Percentiles rank a stretch among this genome's conserved stretches.
These are phyloP conservation scores for Hevea brasiliensis DNA, from an alignment of 345 rosid genomes.

Conservation along the genomic window DNA sequence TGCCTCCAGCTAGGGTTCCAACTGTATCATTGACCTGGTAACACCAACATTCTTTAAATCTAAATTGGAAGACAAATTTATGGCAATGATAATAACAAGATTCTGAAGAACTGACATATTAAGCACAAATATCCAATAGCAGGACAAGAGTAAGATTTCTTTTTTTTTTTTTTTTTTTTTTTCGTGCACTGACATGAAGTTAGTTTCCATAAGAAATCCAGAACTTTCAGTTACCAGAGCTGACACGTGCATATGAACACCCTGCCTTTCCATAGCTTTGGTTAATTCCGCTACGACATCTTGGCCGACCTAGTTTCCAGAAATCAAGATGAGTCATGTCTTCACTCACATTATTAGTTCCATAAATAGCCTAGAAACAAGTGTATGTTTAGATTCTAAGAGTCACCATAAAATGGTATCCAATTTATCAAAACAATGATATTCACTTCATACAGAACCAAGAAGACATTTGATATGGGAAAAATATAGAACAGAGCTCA, in stretches of 20 bases:
- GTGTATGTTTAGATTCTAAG: neutral
- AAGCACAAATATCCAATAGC: neutral
- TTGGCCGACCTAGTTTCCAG: constrained; percentile 62
- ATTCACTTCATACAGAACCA: neutral
- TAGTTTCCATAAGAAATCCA: neutral
- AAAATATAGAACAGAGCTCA: neutral
- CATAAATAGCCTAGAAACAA: neutral
- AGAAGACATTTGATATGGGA: neutral
- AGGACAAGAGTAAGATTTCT: neutral
- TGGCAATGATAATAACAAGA: too few relatives aligned
- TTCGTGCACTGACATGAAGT: neutral
- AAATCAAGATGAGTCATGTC: neutral
- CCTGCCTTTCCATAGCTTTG: constrained; percentile 68
- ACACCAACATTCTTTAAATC: constrained; percentile 10
- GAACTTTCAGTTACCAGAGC: constrained; percentile 65
- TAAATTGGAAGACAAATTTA: neutral
- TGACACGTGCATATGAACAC: constrained; percentile 74
- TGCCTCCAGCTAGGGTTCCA: constrained; percentile 97
- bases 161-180: too few relatives aligned
- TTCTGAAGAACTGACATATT: neutral
- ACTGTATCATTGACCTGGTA: constrained; percentile 93
- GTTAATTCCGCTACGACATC: constrained; percentile 83
- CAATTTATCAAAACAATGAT: neutral
- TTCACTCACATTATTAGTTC: neutral
- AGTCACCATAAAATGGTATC: neutral